A percentile compares a stretch with the other conserved stretches of the same genome.
Evolutionary conservation across 352 stramenopile species (phyloP).

Genomic region (Phytophthora europaea): DNA sequence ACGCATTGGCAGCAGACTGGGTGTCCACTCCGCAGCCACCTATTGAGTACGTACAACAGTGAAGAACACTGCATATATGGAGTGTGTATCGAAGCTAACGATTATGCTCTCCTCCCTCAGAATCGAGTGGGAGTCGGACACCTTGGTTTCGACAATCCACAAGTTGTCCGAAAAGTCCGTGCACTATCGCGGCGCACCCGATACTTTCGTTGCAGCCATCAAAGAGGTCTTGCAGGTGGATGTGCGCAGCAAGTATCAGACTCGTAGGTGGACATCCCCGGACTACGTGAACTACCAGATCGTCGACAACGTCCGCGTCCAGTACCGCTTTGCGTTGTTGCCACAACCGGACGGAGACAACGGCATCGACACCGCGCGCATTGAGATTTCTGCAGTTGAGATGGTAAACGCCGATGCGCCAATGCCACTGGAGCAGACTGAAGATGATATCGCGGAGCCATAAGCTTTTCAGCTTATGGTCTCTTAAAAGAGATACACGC

Average conservation of each 20-base stretch:
- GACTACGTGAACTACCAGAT: slow-evolving; percentile 55
- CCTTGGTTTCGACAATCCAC: slow-evolving; percentile 36
- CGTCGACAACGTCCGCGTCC: slow-evolving; percentile 65
- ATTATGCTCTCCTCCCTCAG: slow-evolving; percentile 17
- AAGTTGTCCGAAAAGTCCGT: slow-evolving; percentile 50
- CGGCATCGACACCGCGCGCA: slow-evolving; percentile 27
- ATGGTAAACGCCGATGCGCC: slow-evolving; percentile 1
- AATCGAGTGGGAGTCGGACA: slow-evolving; percentile 57
- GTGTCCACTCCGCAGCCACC: slow-evolving; percentile 48
- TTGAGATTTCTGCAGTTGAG: slow-evolving; percentile 50
- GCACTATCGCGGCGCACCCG: slow-evolving; percentile 49
- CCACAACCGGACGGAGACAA: slow-evolving; percentile 13
- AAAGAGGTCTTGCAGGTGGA: slow-evolving; percentile 78
- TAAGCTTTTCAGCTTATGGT: too few species aligned
- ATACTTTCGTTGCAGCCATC: slow-evolving; percentile 55
- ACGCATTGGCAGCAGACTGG: slow-evolving; percentile 54
- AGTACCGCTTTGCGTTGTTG: slow-evolving; percentile 53
- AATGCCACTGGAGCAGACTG: background rate
- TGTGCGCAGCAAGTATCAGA: slow-evolving; percentile 84
- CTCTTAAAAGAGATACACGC: background rate
- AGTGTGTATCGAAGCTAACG: background rate
- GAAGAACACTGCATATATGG: background rate
- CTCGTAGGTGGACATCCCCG: slow-evolving; percentile 49
- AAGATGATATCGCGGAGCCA: background rate
- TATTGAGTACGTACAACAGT: slow-evolving; percentile 42